Conservation (phyloP, 2,329 filamentous ascomycete genomes). For the Cryoendolithus antarcticus region DNA sequence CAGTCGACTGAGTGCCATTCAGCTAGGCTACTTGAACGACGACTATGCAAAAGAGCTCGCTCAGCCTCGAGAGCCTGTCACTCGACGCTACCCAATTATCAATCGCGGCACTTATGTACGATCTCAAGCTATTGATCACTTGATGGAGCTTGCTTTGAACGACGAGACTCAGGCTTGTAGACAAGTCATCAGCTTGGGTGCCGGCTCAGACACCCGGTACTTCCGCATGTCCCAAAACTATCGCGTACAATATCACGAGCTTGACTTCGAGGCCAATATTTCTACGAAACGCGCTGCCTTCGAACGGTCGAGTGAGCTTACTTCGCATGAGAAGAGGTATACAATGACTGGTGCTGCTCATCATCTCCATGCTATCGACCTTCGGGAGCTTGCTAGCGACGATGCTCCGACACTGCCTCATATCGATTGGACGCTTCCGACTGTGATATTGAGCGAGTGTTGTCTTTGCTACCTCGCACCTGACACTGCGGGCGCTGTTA, state of each 20-base stretch:
- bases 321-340: slow-evolving; percentile 2
- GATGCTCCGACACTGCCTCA: slow-evolving; percentile 20
- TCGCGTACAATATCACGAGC: slow-evolving; percentile 67
- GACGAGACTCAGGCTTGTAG: slow-evolving; percentile 10
- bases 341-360: slow-evolving; percentile 29
- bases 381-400: slow-evolving; percentile 43
- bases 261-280: slow-evolving; percentile 68
- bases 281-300: slow-evolving; percentile 16
- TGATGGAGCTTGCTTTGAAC: slow-evolving; percentile 60
- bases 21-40: slow-evolving; percentile 73
- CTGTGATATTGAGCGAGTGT: slow-evolving; percentile 84
- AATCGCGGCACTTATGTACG: slow-evolving; percentile 95
- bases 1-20: slow-evolving; percentile 78
- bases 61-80: slow-evolving; percentile 30
- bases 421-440: slow-evolving; percentile 52
- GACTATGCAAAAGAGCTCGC: slow-evolving; percentile 64
- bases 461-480: slow-evolving; percentile 80
- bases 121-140: slow-evolving; percentile 66
- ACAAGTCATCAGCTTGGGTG: slow-evolving; percentile 85
- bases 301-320: slow-evolving; percentile 9
- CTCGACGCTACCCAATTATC: slow-evolving; percentile 74
- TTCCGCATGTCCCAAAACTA: slow-evolving; percentile 52
- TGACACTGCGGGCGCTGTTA: slow-evolving; percentile 41
- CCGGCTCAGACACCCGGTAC: slow-evolving; percentile 82
- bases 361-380: slow-evolving; percentile 49